Base-by-base conservation (phyloP, 495 filamentous ascomycete genomes). In the Podospora bellae-mahoneyi region DNA sequence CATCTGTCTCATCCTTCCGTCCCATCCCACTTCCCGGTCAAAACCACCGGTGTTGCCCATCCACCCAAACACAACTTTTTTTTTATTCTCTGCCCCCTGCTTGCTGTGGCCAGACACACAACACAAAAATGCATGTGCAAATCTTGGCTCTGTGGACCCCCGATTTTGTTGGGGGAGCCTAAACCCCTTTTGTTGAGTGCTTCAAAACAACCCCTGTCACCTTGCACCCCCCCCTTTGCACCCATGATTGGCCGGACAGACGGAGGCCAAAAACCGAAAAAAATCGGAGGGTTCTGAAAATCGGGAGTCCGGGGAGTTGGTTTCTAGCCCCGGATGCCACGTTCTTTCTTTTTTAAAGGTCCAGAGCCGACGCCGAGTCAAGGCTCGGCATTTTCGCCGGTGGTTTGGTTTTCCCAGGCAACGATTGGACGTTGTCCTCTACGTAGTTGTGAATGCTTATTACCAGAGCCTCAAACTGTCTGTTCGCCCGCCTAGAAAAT, bases 131-230 rank as follows among this genome's bases (percentile, higher is more conserved):
- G 60, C 60, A 64, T 57, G n/a, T 58, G 44, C 54, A 27, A 13
- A 23, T 10, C 48, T 30, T 23, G 32, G 39, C 18, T 32, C 57
- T 23, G 48, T 55, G 61, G 61, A 26, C 3, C 4, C 27, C 6
- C 13, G 54, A 59, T 66, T 72, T 66, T 69, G 64, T 72, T 69
- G 68, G 68, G 65, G 70, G 60, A 63, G 20, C 60, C 70, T 69
- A 67, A 55, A 32, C 60, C 3, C 15, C 18, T 72, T 72, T 64
- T 72, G 66, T 68, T 68, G 70, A 66, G 70, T 23, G 18, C 28
- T 10, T 56, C 16, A 26, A 55, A 20, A 27, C 27, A 66, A 15
- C 55, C 28, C 54, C 18, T 44, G n/a, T 57, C 44, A 20, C 18
- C 63, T 28, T 57, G 16, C 44, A 23, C 28, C 2, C 34, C 26